phyloP scores from a whole-genome alignment of 176 grass and related monocot species.

The Carex scoparia region DNA sequence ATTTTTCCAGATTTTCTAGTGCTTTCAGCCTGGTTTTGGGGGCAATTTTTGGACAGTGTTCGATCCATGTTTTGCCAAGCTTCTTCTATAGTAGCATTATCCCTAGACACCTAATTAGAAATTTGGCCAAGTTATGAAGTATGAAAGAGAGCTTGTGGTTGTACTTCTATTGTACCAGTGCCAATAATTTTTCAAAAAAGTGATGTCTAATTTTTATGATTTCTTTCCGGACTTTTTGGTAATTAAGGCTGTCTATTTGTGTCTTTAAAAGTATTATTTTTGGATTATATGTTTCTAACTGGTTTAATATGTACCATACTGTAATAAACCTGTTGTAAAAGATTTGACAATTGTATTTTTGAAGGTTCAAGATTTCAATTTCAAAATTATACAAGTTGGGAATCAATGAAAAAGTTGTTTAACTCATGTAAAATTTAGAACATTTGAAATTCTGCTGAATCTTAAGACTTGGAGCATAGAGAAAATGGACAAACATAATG shows the following conservation, averaged over 20 bases:
- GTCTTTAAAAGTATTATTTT: too few species aligned
- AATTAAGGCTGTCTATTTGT: not conserved
- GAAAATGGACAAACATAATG: too few species aligned
- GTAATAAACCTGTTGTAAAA: not conserved
- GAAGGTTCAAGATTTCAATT: not conserved
- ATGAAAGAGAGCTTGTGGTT: not conserved
- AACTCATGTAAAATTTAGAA: too few species aligned
- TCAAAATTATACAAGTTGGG: not conserved
- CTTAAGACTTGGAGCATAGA: too few species aligned
- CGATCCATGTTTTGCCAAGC: not conserved
- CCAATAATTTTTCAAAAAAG: not conserved
- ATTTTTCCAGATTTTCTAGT: slow-evolving; percentile 50
- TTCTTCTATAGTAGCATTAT: not conserved
- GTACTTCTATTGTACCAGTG: not conserved
- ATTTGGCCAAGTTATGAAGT: not conserved
- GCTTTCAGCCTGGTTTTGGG: slow-evolving; percentile 38
- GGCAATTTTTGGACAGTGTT: slow-evolving; percentile 11
- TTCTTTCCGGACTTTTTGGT: too few species aligned
- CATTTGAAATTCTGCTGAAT: too few species aligned
- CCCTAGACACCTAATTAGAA: not conserved
- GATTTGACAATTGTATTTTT: not conserved
- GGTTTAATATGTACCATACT: not conserved
- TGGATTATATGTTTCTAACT: too few species aligned
- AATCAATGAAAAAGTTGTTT: too few species aligned
- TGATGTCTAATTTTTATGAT: not conserved